Evolutionary conservation across 2,329 filamentous ascomycete species (phyloP), one percentile per base, ranked within the genome.

Genomic region (Sporothrix dimorphospora): DNA sequence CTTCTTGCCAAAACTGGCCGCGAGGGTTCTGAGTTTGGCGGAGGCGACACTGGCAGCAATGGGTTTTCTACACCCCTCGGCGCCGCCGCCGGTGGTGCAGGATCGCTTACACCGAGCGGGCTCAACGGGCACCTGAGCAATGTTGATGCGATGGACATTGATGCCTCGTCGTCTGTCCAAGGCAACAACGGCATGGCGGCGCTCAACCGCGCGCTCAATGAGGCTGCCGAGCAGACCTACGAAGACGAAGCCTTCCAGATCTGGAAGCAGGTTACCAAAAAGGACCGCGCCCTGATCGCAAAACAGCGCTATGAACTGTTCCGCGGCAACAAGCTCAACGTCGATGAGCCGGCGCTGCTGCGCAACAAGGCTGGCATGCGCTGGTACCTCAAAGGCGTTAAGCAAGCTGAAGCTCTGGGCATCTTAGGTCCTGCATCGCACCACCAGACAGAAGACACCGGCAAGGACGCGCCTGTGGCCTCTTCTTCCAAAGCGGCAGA

Each of bases 231-330:
- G 76, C 93, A 97, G 76, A 87, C 88, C 14, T 94, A 94, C 76
- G 90, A 97, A 76, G 94, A 98, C 77, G 94, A 98, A 72, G 95
- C 98, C 79, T 97, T 96, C 83, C 97, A 97, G 80, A 92, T 96
- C 47, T 99, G 97, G 96, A 99, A 98, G 83, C 95, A 98, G 81
- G 94, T 97, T 53, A 99, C 96, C 1, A 98, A 98, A 82, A 98
- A 96, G 79, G 94, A 97, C 78, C 91, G 96, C 74, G 96, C 96
- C 4, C 84, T 92, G 30, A 89, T 95, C 70, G 92, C 96, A 73
- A 94, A 94, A 75, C 93, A 97, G 79, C 89, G 96, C 42, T 91
- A 94, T 80, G 89, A 92, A 51, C 87, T 99, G 16, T 97, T 99
- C 82, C 92, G 91, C 74, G 92, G 91, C 68, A 91, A 94, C 77